Evolutionary conservation across 495 filamentous ascomycete species (phyloP), one percentile per base, ranked within the genome.

Genomic region (Cercophora scortea): DNA sequence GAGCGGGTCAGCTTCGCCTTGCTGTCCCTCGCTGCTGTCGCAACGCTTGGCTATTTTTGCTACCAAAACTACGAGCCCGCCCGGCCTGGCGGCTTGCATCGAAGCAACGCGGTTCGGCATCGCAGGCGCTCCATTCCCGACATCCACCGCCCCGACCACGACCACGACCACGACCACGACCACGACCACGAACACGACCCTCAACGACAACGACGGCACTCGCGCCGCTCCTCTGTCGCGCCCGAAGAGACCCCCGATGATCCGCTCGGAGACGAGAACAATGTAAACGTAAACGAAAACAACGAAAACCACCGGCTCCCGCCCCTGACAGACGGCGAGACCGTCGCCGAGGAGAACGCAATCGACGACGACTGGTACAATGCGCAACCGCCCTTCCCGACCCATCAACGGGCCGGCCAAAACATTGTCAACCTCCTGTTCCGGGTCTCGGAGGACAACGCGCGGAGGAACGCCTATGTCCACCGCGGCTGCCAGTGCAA

Each of bases 401-500:
- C 81, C 41, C 77, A 76, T 38, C 25, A 25, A 25, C 75, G 83
- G n/a, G 81, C 82, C 51, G 84, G 85, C 41, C 84, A 87, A 59
- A 88, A 87, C 49, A 73, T 89, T 51, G 80, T 89, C 32, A 84
- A 79, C 47, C 64, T 90, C 2, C 74, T 89, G 4, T 90, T 87
- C 61, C 79, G 85, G 38, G 87, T 90, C n/a, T 88, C 86, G 0
- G 86, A 89, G 61, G 86, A 95, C 54, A 87, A 90, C 51, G 84
- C 88, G 4, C 77, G 80, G 45, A 77, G 85, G 46, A 90, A 94
- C 63, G 88, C 89, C 13, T 95, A 92, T 62, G 86, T 95, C 32
- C 93, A 99, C 63, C 86, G 93, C 3, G 90, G 94, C n/a, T 89
- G 94, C 47, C 84, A 80, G 34, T 99, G 93, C 68, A 94, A 96